Evolutionary conservation across 352 stramenopile species (phyloP).

Genomic region (Globisporangium paddicum): DNA sequence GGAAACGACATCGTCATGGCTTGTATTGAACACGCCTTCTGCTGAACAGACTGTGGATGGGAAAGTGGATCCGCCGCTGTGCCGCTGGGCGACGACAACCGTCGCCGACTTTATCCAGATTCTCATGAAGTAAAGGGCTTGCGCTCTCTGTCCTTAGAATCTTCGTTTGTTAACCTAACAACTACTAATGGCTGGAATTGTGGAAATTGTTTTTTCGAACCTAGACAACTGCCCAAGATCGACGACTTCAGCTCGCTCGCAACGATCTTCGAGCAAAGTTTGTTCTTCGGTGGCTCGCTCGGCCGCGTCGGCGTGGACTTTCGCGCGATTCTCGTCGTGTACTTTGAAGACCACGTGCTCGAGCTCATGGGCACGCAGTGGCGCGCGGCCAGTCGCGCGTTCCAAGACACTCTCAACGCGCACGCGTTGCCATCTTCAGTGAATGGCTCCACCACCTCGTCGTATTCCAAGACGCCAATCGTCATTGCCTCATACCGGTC

Average conservation of each 20-base stretch:
- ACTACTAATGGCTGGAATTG: no score
- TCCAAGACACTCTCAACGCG: conserved; percentile 45
- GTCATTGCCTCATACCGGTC: conserved; percentile 69
- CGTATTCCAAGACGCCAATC: conserved; percentile 51
- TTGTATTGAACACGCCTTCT: neutral
- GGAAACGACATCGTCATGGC: neutral
- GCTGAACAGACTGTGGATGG: conserved; percentile 48
- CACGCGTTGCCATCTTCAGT: conserved; percentile 26
- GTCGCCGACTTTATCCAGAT: conserved; percentile 80
- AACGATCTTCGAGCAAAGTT: conserved; percentile 76
- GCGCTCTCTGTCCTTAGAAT: neutral
- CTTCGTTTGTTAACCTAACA: no score
- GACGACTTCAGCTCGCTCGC: conserved; percentile 79
- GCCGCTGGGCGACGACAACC: conserved; percentile 72
- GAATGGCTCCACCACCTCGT: neutral
- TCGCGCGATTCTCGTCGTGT: conserved; percentile 70
- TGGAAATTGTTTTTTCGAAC: neutral
- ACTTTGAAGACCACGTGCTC: conserved; percentile 79
- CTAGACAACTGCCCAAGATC: conserved; percentile 78
- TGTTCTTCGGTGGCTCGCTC: conserved; percentile 82
- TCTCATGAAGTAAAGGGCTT: conserved; percentile 56
- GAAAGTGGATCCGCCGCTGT: conserved; percentile 78
- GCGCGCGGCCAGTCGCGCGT: conserved; percentile 50
- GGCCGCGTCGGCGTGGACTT: conserved; percentile 82
- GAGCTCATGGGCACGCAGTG: conserved; percentile 59